These are phyloP conservation scores for Tetradesmus lagerheimii DNA, from an alignment of 139 green algal genomes.

Conservation along the genomic window DNA sequence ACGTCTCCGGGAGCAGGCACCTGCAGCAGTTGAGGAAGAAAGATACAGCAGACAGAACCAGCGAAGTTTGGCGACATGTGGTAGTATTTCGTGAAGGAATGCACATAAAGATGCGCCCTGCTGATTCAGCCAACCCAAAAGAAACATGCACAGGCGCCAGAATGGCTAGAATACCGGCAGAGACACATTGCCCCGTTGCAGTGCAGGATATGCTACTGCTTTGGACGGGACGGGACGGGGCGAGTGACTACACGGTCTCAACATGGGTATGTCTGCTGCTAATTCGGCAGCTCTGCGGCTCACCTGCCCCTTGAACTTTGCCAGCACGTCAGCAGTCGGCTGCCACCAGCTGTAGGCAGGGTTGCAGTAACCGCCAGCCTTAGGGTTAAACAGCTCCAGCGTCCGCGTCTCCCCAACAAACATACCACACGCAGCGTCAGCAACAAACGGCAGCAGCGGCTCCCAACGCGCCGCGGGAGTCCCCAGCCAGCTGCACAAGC, in stretches of 20 bases:
- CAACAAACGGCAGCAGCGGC: conserved; percentile 7
- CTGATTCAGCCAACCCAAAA: too few relatives aligned
- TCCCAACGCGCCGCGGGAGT: background rate
- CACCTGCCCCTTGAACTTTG: conserved; percentile 39
- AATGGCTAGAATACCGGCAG: too few relatives aligned
- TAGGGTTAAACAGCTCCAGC: conserved; percentile 12
- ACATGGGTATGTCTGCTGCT: too few relatives aligned
- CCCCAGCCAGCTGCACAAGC: background rate
- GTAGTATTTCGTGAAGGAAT: too few relatives aligned
- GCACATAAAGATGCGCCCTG: too few relatives aligned
- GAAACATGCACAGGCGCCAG: too few relatives aligned
- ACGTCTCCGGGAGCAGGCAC: conserved; percentile 33
- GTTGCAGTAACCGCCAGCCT: conserved; percentile 34
- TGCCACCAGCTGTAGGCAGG: conserved; percentile 45
- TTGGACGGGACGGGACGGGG: too few relatives aligned
- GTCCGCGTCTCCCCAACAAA: background rate
- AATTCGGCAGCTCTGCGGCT: background rate
- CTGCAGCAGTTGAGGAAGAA: background rate
- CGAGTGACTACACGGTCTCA: too few relatives aligned
- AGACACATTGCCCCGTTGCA: too few relatives aligned
- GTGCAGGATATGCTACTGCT: too few relatives aligned
- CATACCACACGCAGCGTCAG: conserved; percentile 10
- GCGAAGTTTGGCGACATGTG: too few relatives aligned
- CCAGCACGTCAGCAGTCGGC: conserved; percentile 13
- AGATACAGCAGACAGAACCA: too few relatives aligned